Percentiles rank a stretch among this genome's conserved stretches.
phyloP scores from a whole-genome alignment of 192 early-diverging fungal genomes.

The Coemansia sp. region DNA sequence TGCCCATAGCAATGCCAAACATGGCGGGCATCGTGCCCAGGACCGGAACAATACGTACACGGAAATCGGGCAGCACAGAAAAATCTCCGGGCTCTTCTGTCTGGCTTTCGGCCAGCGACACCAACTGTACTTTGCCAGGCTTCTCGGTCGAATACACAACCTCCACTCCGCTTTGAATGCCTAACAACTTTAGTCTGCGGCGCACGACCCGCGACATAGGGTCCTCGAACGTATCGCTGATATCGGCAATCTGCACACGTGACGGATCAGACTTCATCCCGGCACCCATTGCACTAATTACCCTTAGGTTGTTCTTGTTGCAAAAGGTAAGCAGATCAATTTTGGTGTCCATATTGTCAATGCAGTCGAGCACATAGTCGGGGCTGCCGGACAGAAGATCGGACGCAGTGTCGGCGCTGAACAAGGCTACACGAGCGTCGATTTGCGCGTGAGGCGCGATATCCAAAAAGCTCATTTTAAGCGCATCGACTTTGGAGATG shows the following conservation, averaged over 20 bases:
- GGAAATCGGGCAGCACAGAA: slow-evolving; percentile 89
- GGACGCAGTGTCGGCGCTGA: slow-evolving; percentile 66
- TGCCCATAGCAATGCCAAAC: slow-evolving; percentile 92
- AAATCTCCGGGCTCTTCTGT: slow-evolving; percentile 85
- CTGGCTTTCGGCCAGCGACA: slow-evolving; percentile 86
- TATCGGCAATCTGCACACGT: slow-evolving; percentile 93
- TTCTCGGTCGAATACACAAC: slow-evolving; percentile 97
- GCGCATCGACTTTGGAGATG: slow-evolving; percentile 76
- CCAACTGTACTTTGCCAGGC: slow-evolving; percentile 82
- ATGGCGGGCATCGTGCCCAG: slow-evolving; percentile 90
- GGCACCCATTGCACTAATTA: slow-evolving; percentile 96
- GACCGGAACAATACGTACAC: slow-evolving; percentile 81
- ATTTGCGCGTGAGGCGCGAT: slow-evolving; percentile 79
- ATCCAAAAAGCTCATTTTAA: slow-evolving; percentile 69
- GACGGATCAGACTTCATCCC: slow-evolving; percentile 98
- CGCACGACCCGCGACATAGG: slow-evolving; percentile 88
- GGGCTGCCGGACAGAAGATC: slow-evolving; percentile 70
- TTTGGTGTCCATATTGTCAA: slow-evolving; percentile 97
- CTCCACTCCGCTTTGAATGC: slow-evolving; percentile 77
- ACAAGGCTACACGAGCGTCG: slow-evolving; percentile 77
- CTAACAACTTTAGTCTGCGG: slow-evolving; percentile 65
- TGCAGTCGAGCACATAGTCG: slow-evolving; percentile 83
- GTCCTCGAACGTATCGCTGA: slow-evolving; percentile 92
- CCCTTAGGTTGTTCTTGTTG: slow-evolving; percentile 64
- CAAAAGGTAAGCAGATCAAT: slow-evolving; percentile 87